Evolutionary conservation across 2,329 filamentous ascomycete species (phyloP).

Genomic region (Aspergillus latus): DNA sequence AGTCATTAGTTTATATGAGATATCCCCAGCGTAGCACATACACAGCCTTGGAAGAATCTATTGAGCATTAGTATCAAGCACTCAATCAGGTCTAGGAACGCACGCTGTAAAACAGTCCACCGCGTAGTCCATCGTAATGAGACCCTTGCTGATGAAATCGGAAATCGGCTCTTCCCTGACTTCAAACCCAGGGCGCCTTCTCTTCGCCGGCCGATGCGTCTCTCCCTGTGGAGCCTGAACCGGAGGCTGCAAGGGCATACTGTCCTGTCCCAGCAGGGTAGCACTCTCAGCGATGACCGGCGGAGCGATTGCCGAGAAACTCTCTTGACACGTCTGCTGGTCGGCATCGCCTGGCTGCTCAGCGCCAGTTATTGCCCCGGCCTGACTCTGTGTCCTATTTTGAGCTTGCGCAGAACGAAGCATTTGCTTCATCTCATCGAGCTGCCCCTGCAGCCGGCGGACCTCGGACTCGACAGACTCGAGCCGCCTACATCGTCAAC

Average conservation of each 20-base stretch:
- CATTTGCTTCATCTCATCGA: slow-evolving; percentile 28
- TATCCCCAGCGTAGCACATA: slow-evolving; percentile 18
- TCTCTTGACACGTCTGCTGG: too few species aligned
- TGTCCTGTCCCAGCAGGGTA: neutral
- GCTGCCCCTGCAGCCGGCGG: slow-evolving; percentile 27
- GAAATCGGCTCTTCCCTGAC: slow-evolving; percentile 33
- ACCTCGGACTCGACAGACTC: slow-evolving; percentile 37
- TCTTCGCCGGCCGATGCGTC: slow-evolving; percentile 20
- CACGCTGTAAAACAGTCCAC: slow-evolving; percentile 12
- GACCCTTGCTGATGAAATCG: slow-evolving; percentile 37
- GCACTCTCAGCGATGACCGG: neutral
- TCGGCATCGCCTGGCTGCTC: too few species aligned
- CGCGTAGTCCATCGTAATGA: slow-evolving; percentile 36
- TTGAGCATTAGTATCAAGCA: neutral
- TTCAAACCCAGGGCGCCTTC: slow-evolving; percentile 35
- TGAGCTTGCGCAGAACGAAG: slow-evolving; percentile 14
- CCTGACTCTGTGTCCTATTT: neutral
- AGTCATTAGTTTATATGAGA: neutral
- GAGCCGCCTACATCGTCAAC: slow-evolving; percentile 26
- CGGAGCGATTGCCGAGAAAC: neutral
- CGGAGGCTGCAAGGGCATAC: neutral
- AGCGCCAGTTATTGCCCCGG: neutral
- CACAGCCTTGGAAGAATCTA: slow-evolving; percentile 42
- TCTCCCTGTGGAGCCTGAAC: neutral
- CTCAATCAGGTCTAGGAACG: neutral